These are phyloP conservation scores for Corchorus olitorius DNA, from an alignment of 345 rosid species.

Conservation along the genomic window DNA sequence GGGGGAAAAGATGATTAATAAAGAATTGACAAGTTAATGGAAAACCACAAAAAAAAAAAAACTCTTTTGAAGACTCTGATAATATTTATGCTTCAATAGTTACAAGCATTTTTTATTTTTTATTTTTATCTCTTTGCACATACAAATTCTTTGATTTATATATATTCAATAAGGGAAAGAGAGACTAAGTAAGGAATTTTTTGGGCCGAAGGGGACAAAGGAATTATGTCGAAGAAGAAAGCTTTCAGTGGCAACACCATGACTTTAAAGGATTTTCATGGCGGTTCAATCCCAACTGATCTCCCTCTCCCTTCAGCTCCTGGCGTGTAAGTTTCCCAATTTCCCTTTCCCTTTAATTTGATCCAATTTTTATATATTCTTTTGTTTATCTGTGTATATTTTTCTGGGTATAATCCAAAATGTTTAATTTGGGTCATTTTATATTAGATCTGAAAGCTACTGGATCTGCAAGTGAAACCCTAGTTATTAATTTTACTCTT, in stretches of 20 bases:
- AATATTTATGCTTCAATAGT: no score
- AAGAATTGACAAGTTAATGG: no score
- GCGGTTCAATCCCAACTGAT: conserved; percentile 88
- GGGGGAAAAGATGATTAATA: no score
- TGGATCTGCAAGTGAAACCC: conserved; percentile 29
- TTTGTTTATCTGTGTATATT: not conserved
- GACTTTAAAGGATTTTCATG: conserved; percentile 93
- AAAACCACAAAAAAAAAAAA: no score
- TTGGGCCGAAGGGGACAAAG: not conserved
- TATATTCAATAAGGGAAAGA: not conserved
- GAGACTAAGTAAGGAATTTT: not conserved
- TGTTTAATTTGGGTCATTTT: conserved; percentile 11
- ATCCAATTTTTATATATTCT: not conserved
- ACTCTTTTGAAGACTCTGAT: no score
- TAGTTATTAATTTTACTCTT: conserved; percentile 11
- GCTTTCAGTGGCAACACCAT: conserved; percentile 68
- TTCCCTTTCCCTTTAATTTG: not conserved
- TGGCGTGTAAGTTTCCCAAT: conserved; percentile 65
- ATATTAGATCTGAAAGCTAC: conserved; percentile 27
- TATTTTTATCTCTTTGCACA: not conserved
- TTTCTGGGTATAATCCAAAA: not conserved
- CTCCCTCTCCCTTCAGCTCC: conserved; percentile 92
- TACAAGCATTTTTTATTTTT: not conserved
- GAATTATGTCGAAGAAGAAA: conserved; percentile 85
- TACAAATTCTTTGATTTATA: not conserved